Conservation (phyloP, 2,329 filamentous ascomycete species). For the Calycina herbarum region DNA sequence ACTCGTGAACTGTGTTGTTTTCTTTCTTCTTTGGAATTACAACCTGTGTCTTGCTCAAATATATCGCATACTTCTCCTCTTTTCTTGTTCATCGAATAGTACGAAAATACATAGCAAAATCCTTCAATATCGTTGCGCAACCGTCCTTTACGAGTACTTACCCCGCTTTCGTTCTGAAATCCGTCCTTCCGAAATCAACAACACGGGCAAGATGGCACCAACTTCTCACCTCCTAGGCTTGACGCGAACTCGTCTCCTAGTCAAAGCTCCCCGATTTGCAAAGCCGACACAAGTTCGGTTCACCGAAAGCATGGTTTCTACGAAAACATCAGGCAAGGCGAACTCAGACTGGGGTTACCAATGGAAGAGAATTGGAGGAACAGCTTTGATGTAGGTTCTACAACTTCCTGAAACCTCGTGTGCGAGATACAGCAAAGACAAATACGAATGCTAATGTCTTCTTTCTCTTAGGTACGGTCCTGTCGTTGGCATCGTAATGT, state of each 20-base stretch:
- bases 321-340: constrained; percentile 8
- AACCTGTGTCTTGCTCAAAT: not conserved
- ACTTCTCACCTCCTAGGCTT: constrained; percentile 14
- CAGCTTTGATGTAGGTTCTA: constrained; percentile 27
- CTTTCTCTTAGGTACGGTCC: constrained; percentile 24
- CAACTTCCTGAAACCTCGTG: not conserved
- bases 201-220: constrained; percentile 5
- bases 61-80: not conserved
- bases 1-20: not conserved
- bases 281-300: constrained; percentile 5
- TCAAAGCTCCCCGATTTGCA: constrained; percentile 12
- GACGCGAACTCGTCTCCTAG: constrained; percentile 18
- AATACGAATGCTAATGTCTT: not conserved
- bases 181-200: constrained; percentile 1
- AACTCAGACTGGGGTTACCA: constrained; percentile 25
- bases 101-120: not conserved
- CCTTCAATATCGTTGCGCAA: not conserved
- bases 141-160: not conserved
- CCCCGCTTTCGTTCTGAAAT: constrained; percentile 2
- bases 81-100: not conserved
- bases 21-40: not conserved
- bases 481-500: constrained; percentile 27
- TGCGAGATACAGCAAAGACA: not conserved
- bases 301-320: constrained; percentile 12
- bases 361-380: constrained; percentile 25